Conservation (phyloP, 2,329 filamentous ascomycete genomes). For the Coniochaeta pulveracea region DNA sequence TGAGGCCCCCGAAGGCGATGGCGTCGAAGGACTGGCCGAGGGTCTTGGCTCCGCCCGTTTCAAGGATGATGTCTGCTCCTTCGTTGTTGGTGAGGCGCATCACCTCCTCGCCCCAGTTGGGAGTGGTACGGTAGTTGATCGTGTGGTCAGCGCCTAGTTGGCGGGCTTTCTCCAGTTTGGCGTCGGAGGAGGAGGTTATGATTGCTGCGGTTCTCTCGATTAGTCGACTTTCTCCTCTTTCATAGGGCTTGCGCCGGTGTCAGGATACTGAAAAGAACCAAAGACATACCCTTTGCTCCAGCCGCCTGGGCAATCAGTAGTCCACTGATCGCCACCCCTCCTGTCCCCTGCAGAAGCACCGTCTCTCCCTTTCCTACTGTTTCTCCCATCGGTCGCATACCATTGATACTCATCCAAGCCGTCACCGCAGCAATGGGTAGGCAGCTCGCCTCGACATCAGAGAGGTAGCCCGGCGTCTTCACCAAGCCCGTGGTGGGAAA, state of each 20-base stretch:
- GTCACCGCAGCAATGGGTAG: constrained; percentile 52
- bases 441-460: constrained; percentile 46
- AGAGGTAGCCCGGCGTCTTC: constrained; percentile 41
- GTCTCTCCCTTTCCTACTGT: constrained; percentile 31
- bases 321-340: constrained; percentile 38
- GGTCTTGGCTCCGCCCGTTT: constrained; percentile 40
- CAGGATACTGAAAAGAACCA: background rate
- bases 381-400: constrained; percentile 41
- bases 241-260: constrained; percentile 16
- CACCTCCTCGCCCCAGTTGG: constrained; percentile 38
- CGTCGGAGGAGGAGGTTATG: constrained; percentile 42
- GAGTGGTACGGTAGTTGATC: constrained; percentile 43
- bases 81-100: constrained; percentile 28
- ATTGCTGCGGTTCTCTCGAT: constrained; percentile 31
- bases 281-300: constrained; percentile 21
- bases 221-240: no score
- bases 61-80: constrained; percentile 44
- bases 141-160: constrained; percentile 36
- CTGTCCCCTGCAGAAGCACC: constrained; percentile 42
- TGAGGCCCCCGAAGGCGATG: constrained; percentile 41
- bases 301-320: constrained; percentile 42
- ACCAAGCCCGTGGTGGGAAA: constrained; percentile 47
- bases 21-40: constrained; percentile 39
- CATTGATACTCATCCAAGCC: constrained; percentile 55
- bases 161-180: constrained; percentile 33